These are phyloP conservation scores for Lophiostoma macrostomum DNA, from an alignment of 495 filamentous ascomycete species.

Conservation along the genomic window DNA sequence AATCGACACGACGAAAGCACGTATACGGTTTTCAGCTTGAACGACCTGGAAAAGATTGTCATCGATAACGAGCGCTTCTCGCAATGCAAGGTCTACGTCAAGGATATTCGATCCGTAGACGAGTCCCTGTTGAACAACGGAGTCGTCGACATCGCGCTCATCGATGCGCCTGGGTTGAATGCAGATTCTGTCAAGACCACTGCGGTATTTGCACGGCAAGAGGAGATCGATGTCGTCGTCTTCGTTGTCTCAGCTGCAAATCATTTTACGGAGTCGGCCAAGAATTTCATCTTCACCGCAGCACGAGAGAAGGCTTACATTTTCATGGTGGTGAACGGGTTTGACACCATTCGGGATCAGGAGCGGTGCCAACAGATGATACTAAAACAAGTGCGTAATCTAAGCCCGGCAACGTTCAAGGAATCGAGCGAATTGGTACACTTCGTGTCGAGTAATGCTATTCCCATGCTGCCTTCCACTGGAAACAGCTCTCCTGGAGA, in stretches of 20 bases:
- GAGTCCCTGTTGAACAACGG: conserved; percentile 95
- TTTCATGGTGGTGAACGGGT: conserved; percentile 98
- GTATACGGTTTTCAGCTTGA: conserved; percentile 77
- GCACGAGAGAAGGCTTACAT: conserved; percentile 97
- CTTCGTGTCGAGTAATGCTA: conserved; percentile 94
- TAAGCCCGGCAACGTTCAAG: conserved; percentile 90
- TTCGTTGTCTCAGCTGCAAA: conserved; percentile 97
- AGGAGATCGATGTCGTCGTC: conserved; percentile 98
- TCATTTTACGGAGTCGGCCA: conserved; percentile 93
- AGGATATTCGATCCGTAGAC: conserved; percentile 85
- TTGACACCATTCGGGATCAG: conserved; percentile 90
- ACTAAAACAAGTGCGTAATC: conserved; percentile 74
- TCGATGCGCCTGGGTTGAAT: conserved; percentile 94
- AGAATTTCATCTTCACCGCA: conserved; percentile 93
- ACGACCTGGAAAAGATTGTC: conserved; percentile 82
- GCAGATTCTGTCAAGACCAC: conserved; percentile 95
- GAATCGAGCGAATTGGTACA: conserved; percentile 91
- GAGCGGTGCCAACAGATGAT: conserved; percentile 84
- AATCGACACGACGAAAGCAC: conserved; percentile 89
- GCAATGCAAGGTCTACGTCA: conserved; percentile 96
- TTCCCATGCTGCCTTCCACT: conserved; percentile 61
- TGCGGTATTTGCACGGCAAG: conserved; percentile 91
- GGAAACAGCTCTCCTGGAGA: conserved; percentile 59
- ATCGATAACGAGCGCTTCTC: conserved; percentile 80
- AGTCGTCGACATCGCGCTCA: conserved; percentile 95